Evolutionary conservation across 2,329 filamentous ascomycete species (phyloP).

Genomic region (Trichoderma arundinaceum): DNA sequence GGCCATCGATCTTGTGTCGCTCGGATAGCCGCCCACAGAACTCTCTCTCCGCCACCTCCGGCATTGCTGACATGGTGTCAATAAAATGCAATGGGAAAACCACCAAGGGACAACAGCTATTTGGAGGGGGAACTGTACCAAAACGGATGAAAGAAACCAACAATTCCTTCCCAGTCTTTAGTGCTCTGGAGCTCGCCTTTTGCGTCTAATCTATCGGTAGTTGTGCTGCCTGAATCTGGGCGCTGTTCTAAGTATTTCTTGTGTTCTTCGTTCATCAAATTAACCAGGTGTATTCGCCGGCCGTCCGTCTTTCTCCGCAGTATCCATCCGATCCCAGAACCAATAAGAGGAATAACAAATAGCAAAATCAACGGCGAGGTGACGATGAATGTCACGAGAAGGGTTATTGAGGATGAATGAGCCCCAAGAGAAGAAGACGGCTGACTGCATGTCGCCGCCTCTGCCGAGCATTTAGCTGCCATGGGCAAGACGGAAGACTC

Average conservation of each 20-base stretch:
- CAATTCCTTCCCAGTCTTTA: conserved; percentile 76
- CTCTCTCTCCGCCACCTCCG: conserved; percentile 91
- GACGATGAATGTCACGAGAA: conserved; percentile 37
- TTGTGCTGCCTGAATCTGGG: conserved; percentile 43
- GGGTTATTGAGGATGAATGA: conserved; percentile 38
- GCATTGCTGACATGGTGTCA: conserved; percentile 70
- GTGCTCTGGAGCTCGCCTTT: conserved; percentile 48
- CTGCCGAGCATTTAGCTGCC: conserved; percentile 27
- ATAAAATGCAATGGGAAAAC: conserved; percentile 10
- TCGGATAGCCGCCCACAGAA: conserved; percentile 93
- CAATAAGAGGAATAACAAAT: conserved; percentile 46
- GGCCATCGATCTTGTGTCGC: conserved; percentile 91
- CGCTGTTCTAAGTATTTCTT: conserved; percentile 46
- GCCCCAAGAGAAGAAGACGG: conserved; percentile 36
- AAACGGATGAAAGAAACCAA: conserved; percentile 98
- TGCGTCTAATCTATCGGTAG: conserved; percentile 69
- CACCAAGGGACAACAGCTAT: conserved; percentile 4
- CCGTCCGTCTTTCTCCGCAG: conserved; percentile 68
- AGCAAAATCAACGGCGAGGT: conserved; percentile 36
- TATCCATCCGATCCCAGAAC: conserved; percentile 61
- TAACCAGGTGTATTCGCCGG: conserved; percentile 62
- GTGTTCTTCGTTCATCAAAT: conserved; percentile 56
- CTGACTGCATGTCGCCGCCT: conserved; percentile 25
- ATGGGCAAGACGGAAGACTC: conserved; percentile 31
- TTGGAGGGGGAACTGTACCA: conserved; percentile 63